Evolutionary conservation across 257 asterid genomes (phyloP), one percentile per base, ranked within the genome.

Genomic region (Nicotiana benthamiana): DNA sequence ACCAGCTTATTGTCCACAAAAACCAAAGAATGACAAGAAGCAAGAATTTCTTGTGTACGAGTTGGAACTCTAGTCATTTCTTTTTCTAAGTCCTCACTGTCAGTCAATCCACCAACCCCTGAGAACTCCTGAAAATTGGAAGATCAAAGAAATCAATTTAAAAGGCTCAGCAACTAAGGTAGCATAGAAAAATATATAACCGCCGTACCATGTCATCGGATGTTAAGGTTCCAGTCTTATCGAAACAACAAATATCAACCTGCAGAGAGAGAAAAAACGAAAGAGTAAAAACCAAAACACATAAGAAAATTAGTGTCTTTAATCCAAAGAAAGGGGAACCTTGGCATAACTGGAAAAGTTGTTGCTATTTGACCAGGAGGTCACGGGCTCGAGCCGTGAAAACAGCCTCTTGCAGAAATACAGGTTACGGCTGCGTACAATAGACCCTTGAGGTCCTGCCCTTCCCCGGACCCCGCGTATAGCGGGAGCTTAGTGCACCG

Each of bases 231-330:
- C 99, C 99, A 9, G 99, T 96, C 87, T 96, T 96, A 82, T 96
- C 99, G 84, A 96, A 96, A 89, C 99, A 96, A 89, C 99, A 96
- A 77, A 96, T 91, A 89, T 96, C 99, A 88, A 96, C 99, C 99
- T 96, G 91, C 81, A 80, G 67, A 84, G 51, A 18, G 22, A 60
- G 86, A 86, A 28, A 82, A 40, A 26, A 68, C 75, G 82, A 84
- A 83, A 68, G 53, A 85, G 30, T 26, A 63, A 27, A 79, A 63
- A 67, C 32, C 26, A 57, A 64, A 52, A 56, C 26, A 11, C 12
- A 78, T 9, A 26, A 56, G 36, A 43, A 80, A 62, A 70, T 43
- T 46, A 48, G 24, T 1, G 43, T 24, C 36, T 22, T 15, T 7
- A 74, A 48, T 48, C 79, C 17, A 48, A 74, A 74, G n/a, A n/a